Evolutionary conservation across 345 rosid genomes (phyloP), one percentile per base, ranked within the genome.

Genomic region (Salix arbutifolia): DNA sequence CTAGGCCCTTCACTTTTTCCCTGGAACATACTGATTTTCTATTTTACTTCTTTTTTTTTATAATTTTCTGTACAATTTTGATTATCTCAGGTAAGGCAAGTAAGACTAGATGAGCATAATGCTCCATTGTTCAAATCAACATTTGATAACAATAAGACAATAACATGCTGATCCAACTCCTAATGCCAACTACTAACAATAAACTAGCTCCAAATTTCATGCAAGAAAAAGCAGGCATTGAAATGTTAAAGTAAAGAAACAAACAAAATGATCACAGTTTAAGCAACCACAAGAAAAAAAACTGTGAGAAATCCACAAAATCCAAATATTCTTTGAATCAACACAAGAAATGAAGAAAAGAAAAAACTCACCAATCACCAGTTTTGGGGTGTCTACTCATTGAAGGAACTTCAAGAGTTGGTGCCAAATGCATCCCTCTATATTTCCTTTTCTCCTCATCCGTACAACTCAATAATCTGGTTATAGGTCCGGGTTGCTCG

Each of bases 371-470:
- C 97, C 98, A 93, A 81, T 96, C 99, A 58, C 90, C 92, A 77
- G 99, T 96, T 83, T 67, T 92, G 19, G 99, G 99, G 80, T 96
- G 97, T 77, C 64, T 87, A 79, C 98, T 96, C 99, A 93, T 91
- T 35, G 98, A 93, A 28, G 99, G 99, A 68, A 96, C 99, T 33
- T 85, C 83, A 73, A 93, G 70, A 74, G 97, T 96, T 3, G 97
- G 97, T 80, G 99, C 97, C 72, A 96, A 91, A 77, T 90, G 83
- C 97, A 89, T 90, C 79, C 99, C 98, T 78, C 61, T 83, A 78
- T 93, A 96, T 46, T 82, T 85, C 91, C 81, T 91, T 88, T 77
- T 87, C 91, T 96, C 89, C 71, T 92, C 91, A 3, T 92, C 90
- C 60, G 99, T 93, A 85, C 99, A 96, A 84, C 99, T 93, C 72